phyloP scores from a whole-genome alignment of 306 rosid genomes.

The Quercus variabilis region DNA sequence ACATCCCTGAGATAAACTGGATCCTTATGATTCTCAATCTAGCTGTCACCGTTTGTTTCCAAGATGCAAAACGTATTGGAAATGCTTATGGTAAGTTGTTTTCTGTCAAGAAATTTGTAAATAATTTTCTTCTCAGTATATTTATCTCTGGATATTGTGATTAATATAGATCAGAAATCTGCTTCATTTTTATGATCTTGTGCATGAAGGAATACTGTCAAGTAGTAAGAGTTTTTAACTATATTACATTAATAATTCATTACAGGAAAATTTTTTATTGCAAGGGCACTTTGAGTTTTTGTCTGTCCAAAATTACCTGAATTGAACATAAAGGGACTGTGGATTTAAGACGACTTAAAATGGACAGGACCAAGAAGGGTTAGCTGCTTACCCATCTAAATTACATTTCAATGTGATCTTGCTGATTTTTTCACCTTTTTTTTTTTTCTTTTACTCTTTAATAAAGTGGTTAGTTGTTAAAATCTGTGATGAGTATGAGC shows the following conservation, averaged over 20 bases:
- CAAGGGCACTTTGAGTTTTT: not conserved
- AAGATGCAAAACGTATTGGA: slow-evolving; percentile 46
- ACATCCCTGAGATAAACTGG: slow-evolving; percentile 91
- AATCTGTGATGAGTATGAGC: not conserved
- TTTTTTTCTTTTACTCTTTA: too few species aligned
- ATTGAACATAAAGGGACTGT: not conserved
- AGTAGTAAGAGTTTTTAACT: not conserved
- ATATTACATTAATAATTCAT: not conserved
- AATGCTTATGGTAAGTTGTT: slow-evolving; percentile 65
- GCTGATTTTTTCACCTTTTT: too few species aligned
- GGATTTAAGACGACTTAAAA: not conserved
- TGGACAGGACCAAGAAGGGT: too few species aligned
- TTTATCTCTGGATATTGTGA: not conserved
- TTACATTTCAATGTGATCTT: not conserved
- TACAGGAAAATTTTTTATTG: not conserved
- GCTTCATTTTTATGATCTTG: not conserved
- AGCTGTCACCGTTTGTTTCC: slow-evolving; percentile 59
- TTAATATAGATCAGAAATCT: slow-evolving; percentile 3
- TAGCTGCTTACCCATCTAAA: too few species aligned
- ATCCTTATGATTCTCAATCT: slow-evolving; percentile 70
- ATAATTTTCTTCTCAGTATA: not conserved
- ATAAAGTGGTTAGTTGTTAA: not conserved
- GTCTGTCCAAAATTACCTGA: not conserved
- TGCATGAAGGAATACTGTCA: not conserved
- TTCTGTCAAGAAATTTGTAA: not conserved